Evolutionary conservation across 2,329 filamentous ascomycete genomes (phyloP).

Genomic region (Talaromyces amestolkiae): DNA sequence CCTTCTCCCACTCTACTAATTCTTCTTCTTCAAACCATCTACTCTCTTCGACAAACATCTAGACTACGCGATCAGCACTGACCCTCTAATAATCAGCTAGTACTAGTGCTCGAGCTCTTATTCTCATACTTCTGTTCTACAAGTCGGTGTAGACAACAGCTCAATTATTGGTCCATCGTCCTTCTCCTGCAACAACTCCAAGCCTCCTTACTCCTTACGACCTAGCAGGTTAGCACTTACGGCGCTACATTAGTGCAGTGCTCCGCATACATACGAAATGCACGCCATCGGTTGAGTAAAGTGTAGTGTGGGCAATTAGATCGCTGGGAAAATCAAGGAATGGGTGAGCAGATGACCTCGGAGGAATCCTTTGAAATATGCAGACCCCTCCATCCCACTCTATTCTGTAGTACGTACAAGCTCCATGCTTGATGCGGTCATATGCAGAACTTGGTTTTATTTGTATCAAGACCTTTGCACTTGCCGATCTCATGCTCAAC

Average conservation of each 20-base stretch:
- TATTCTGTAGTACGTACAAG: not conserved
- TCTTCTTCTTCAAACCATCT: not conserved
- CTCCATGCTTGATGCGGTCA: not conserved
- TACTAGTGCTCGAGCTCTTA: not conserved
- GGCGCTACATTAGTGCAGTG: not conserved
- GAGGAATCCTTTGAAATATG: not conserved
- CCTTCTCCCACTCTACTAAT: not conserved
- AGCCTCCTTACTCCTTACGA: not conserved
- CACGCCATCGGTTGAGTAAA: not conserved
- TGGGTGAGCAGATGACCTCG: constrained; percentile 8
- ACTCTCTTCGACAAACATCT: not conserved
- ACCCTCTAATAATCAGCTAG: not conserved
- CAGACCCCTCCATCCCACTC: not conserved
- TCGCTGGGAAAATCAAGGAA: constrained; percentile 11
- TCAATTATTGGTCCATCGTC: not conserved
- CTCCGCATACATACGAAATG: not conserved
- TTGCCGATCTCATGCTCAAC: not conserved
- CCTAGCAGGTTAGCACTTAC: not conserved
- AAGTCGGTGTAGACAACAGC: not conserved
- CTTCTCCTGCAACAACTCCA: not conserved
- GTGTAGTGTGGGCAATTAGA: not conserved
- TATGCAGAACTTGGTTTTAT: not conserved
- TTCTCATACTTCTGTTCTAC: not conserved
- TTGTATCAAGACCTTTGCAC: not conserved
- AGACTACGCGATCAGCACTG: not conserved